Conservation (phyloP, 2,329 filamentous ascomycete genomes). For the Hirsutella rhossiliensis region DNA sequence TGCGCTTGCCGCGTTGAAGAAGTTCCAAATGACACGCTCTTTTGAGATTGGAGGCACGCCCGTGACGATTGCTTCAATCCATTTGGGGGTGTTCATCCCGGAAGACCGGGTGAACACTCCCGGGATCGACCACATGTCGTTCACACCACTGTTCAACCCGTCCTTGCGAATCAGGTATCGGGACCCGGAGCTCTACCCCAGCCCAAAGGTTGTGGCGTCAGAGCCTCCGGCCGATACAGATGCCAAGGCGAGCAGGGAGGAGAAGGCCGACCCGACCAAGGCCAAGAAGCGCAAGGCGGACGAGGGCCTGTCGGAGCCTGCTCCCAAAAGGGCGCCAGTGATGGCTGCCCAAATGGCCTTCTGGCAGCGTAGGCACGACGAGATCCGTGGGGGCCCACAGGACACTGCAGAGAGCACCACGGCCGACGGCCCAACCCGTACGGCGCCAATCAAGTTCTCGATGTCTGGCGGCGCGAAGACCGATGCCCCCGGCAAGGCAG, state of each 20-base stretch:
- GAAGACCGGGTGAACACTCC: slow-evolving; percentile 46
- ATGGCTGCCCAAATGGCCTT: slow-evolving; percentile 32
- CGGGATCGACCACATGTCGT: slow-evolving; percentile 51
- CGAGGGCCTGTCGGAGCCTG: slow-evolving; percentile 12
- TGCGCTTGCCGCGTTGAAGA: slow-evolving; percentile 60
- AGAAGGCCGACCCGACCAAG: slow-evolving; percentile 22
- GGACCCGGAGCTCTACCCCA: slow-evolving; percentile 62
- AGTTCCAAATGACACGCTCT: slow-evolving; percentile 58
- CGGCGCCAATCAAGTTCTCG: slow-evolving; percentile 18
- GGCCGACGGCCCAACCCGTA: neutral
- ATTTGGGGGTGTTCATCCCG: slow-evolving; percentile 75
- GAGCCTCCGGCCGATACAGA: slow-evolving; percentile 28
- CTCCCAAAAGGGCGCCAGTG: slow-evolving; percentile 24
- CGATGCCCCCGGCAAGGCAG: slow-evolving; percentile 4
- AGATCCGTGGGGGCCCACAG: slow-evolving; percentile 18
- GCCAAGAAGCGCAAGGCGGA: slow-evolving; percentile 44
- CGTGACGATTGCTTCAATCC: slow-evolving; percentile 62
- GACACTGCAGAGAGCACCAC: neutral
- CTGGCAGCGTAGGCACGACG: slow-evolving; percentile 31
- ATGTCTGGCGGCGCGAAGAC: slow-evolving; percentile 13
- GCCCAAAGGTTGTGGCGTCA: slow-evolving; percentile 46
- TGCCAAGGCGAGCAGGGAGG: slow-evolving; percentile 11
- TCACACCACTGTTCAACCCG: slow-evolving; percentile 58
- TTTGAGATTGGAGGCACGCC: slow-evolving; percentile 69
- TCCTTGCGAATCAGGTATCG: slow-evolving; percentile 61